Conservation (phyloP, 768 basidiomycete genomes). For the Lactarius evosmus region DNA sequence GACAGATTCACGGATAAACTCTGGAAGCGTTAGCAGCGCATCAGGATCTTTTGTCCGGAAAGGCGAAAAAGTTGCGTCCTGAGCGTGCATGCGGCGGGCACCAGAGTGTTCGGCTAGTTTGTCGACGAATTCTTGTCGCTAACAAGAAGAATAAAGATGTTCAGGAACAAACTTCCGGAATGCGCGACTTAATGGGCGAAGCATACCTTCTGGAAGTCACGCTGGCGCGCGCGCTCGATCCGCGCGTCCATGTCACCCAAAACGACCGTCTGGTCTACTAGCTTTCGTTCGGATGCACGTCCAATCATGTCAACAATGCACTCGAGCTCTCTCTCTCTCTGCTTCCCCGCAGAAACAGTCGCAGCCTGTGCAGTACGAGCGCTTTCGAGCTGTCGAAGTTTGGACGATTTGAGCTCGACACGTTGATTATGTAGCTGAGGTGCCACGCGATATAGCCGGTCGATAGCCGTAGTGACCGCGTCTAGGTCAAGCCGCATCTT, state of each 20-base stretch:
- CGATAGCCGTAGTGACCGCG: constrained; percentile 81
- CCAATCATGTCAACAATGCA: constrained; percentile 68
- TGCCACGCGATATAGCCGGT: constrained; percentile 77
- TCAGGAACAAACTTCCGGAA: constrained; percentile 16
- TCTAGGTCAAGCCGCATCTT: constrained; percentile 88
- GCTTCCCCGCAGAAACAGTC: constrained; percentile 40
- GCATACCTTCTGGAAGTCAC: constrained; percentile 63
- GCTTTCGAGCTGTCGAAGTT: constrained; percentile 69
- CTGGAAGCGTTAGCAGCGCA: constrained; percentile 54
- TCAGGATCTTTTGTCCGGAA: constrained; percentile 35
- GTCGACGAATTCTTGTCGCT: constrained; percentile 77
- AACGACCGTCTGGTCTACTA: constrained; percentile 68
- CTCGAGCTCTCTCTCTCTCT: constrained; percentile 61
- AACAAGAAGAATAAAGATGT: constrained; percentile 6
- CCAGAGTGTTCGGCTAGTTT: constrained; percentile 67
- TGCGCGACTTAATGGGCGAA: neutral
- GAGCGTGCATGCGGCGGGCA: constrained; percentile 69
- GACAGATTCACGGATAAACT: constrained; percentile 33
- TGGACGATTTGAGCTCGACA: constrained; percentile 77
- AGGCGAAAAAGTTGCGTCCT: constrained; percentile 64
- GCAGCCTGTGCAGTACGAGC: constrained; percentile 47
- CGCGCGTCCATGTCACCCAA: constrained; percentile 55
- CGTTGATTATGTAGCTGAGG: constrained; percentile 92
- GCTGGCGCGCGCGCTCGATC: constrained; percentile 52
- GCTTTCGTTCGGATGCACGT: constrained; percentile 62